Base-by-base conservation (phyloP, 257 asterid species). In the Salvia miltiorrhiza region DNA sequence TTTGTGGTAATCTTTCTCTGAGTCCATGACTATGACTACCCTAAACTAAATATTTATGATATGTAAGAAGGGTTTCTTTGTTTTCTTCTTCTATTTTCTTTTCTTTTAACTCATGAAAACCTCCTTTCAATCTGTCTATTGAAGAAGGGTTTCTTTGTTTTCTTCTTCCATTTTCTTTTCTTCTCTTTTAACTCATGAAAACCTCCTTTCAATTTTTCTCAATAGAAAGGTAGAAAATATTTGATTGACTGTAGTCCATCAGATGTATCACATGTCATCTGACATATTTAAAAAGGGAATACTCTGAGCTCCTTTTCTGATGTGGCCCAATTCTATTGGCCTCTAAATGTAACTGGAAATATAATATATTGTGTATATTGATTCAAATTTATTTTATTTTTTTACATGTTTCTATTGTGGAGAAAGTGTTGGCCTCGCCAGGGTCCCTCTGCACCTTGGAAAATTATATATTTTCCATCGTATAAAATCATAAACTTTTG, bases 201-300 rank as follows among this genome's bases (percentile, higher is more conserved):
- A 8, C 7, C 19, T n/a, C 10, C 54, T 14, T 52, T 11, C 8
- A 28, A 7, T 47, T 9, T 28, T 4, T 39, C 16, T 33, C 8
- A 19, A 5, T 19, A 12, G 23, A 3, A 14, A 26, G 10, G 3
- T 26, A 35, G 16, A 13, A 44, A 40, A 40, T 41, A 41, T 54
- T 40, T n/a, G 35, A 11, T 12, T 68, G 57, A 63, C 62, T 74
- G 58, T 68, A 35, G 54, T 67, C 37, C 72, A 68, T 70, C 85
- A 81, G 93, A 77, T 73, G 69, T 55, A 67, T 82, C 96, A 85
- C 93, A 82, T 85, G 88, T 72, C 69, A 83, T 44, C 90, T 81
- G 91, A 82, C 87, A 83, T 26, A 26, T 54, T 24, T 17, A 33
- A 57, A 53, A 77, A 68, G 65, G 69, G 54, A 12, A 37, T 28